Conservation (phyloP, 2,329 filamentous ascomycete genomes). For the Phyllosticta paracitricarpa region DNA sequence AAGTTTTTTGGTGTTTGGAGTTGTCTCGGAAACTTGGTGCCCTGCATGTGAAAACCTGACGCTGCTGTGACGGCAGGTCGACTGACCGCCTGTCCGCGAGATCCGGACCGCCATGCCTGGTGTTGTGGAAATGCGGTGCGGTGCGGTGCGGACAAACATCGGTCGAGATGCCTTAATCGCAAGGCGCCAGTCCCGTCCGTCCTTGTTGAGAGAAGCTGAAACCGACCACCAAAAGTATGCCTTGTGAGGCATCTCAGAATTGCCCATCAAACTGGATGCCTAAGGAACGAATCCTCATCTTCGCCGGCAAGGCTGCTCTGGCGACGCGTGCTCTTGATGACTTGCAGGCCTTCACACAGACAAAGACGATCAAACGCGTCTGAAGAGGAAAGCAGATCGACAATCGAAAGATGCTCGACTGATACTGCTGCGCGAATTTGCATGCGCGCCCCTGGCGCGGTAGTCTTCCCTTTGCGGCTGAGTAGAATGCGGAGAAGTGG, state of each 20-base stretch:
- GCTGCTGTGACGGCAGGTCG: neutral
- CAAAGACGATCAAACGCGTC: neutral
- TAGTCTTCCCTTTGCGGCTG: neutral
- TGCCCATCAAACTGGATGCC: neutral
- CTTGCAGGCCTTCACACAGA: neutral
- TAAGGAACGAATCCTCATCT: neutral
- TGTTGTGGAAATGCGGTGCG: neutral
- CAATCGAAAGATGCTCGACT: neutral
- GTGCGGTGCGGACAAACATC: neutral
- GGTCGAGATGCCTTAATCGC: neutral
- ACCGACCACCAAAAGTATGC: neutral
- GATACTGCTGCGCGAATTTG: neutral
- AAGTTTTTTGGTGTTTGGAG: neutral
- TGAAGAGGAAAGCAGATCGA: neutral
- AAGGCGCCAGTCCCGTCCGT: neutral
- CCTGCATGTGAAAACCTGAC: neutral
- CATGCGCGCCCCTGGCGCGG: neutral
- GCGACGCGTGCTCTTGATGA: neutral
- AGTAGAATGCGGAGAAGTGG: neutral
- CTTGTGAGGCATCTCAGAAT: neutral
- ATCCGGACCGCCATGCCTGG: neutral
- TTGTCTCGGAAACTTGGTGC: neutral
- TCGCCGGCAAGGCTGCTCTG: neutral
- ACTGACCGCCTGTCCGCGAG: neutral
- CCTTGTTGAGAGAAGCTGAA: neutral